A percentile compares a stretch with the other conserved stretches of the same genome.
These are phyloP conservation scores for Neurospora africana DNA, from an alignment of 495 filamentous ascomycete genomes.

Conservation along the genomic window DNA sequence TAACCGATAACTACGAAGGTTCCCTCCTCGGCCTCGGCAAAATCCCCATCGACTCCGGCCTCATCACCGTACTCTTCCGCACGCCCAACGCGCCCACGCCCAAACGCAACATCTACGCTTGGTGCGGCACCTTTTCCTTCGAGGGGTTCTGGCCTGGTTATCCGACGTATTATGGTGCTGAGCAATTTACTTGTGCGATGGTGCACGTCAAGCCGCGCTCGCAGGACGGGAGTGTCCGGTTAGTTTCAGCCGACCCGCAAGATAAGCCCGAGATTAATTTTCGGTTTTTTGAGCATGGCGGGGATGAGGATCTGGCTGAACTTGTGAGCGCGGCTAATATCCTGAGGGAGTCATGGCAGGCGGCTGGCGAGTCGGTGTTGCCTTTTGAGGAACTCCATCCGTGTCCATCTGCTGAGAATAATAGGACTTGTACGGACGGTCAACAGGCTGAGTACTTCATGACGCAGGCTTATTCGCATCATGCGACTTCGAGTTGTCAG, in stretches of 20 bases:
- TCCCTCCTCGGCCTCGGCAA: slow-evolving; percentile 24
- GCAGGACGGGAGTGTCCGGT: slow-evolving; percentile 39
- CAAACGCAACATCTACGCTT: slow-evolving; percentile 36
- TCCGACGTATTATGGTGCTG: slow-evolving; percentile 31
- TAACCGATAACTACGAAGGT: slow-evolving; percentile 47
- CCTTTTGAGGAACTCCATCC: slow-evolving; percentile 35
- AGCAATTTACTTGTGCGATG: slow-evolving; percentile 32
- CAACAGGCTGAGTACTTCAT: slow-evolving; percentile 34
- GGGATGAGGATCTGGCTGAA: slow-evolving; percentile 35
- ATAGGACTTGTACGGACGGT: slow-evolving; percentile 7
- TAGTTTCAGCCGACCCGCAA: slow-evolving; percentile 40
- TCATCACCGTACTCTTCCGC: slow-evolving; percentile 29
- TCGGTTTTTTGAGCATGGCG: slow-evolving; percentile 40
- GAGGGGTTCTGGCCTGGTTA: slow-evolving; percentile 41
- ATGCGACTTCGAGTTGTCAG: slow-evolving; percentile 36
- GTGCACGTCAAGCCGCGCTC: slow-evolving; percentile 41
- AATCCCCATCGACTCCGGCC: slow-evolving; percentile 19
- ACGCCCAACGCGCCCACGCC: slow-evolving; percentile 30
- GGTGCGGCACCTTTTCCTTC: slow-evolving; percentile 36
- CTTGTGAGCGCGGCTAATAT: slow-evolving; percentile 40
- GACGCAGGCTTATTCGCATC: slow-evolving; percentile 40
- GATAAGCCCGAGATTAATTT: slow-evolving; percentile 47
- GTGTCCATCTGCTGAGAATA: slow-evolving; percentile 16
- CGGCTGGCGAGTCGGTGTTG: slow-evolving; percentile 20
- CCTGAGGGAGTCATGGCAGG: slow-evolving; percentile 31